Evolutionary conservation across 2,329 filamentous ascomycete species (phyloP), one percentile per base, ranked within the genome.

Genomic region (Nigrospora sphaerica): DNA sequence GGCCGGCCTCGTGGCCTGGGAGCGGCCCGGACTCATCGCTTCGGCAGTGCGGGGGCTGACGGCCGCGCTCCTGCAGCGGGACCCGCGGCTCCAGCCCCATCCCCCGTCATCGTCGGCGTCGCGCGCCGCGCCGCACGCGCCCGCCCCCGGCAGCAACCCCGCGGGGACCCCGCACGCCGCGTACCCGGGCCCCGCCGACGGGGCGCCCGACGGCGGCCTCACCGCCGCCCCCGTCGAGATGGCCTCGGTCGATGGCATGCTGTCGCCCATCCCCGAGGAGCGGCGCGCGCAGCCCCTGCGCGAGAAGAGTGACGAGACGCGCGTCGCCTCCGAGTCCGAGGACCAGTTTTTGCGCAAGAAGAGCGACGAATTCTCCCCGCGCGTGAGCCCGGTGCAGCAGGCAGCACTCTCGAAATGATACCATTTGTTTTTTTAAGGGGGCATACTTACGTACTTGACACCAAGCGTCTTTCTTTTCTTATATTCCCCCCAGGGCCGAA

Each of bases 1-100:
- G 5, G 61, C 71, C 0, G 72, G 73, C 0, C 59, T 78, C 32
- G 52, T 78, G 32, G 67, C 70, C 12, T 75, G 72, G 69, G 73
- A 77, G 48, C 60, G 67, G 14, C 73, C 74, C 2, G 69, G 73
- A 32, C 53, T 73, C 34, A 70, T 78, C 46, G 53, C 61, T 0
- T 53, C 63, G 3, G 75, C 74, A 0, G 62, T 66, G 3, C 60
- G 67, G 32, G 66, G 61, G 4, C 58, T 78, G 32, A 67, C 69
- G 1, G 62, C 62, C 45, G 64, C 62, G 3, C 55, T 76, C 10
- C 31, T 73, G 13, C 59, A 54, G 19, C 49, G 52, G 9, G 70
- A 75, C 45, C 54, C 55, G 34, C 62, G 69, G 14, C 62, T 76
- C n/a, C 57, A 55, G 19, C 50, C 52, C 14, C 31, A 56, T 0